Evolutionary conservation across 768 basidiomycete genomes (phyloP).

Genomic region (Leccinum uliginosum): DNA sequence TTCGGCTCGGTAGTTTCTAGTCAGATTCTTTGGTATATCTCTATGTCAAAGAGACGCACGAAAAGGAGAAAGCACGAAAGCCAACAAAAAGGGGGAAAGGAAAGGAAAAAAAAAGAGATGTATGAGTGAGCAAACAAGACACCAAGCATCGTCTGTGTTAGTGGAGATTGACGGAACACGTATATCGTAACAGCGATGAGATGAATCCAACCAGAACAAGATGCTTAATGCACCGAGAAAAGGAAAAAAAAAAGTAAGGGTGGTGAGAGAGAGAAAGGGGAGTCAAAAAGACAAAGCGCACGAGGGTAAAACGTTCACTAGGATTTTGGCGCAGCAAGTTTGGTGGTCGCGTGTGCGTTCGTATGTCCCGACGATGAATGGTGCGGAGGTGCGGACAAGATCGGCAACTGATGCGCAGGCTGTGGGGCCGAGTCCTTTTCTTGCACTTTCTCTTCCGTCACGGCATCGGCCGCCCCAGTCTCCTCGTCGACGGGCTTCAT

Average conservation of each 20-base stretch:
- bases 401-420: conserved; percentile 26
- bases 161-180: conserved; percentile 2
- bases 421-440: neutral
- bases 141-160: conserved; percentile 4
- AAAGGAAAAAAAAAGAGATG: neutral
- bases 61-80: neutral
- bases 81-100: neutral
- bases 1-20: conserved; percentile 10
- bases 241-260: neutral
- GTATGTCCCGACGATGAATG: conserved; percentile 7
- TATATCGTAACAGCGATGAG: conserved; percentile 3
- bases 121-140: neutral
- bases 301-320: neutral
- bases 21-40: conserved; percentile 22
- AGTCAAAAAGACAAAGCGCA: neutral
- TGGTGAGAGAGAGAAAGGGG: neutral
- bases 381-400: conserved; percentile 30
- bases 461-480: neutral
- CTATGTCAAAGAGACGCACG: conserved; percentile 9
- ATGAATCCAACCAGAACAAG: conserved; percentile 5
- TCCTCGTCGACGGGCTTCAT: conserved; percentile 76
- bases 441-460: conserved; percentile 7
- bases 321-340: conserved; percentile 9
- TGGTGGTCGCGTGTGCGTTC: conserved; percentile 8
- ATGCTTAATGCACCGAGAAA: neutral